A percentile compares a stretch with the other conserved stretches of the same genome.
Evolutionary conservation across 805 yeast species (phyloP).

Genomic region (Spencermartinsiella europaea): DNA sequence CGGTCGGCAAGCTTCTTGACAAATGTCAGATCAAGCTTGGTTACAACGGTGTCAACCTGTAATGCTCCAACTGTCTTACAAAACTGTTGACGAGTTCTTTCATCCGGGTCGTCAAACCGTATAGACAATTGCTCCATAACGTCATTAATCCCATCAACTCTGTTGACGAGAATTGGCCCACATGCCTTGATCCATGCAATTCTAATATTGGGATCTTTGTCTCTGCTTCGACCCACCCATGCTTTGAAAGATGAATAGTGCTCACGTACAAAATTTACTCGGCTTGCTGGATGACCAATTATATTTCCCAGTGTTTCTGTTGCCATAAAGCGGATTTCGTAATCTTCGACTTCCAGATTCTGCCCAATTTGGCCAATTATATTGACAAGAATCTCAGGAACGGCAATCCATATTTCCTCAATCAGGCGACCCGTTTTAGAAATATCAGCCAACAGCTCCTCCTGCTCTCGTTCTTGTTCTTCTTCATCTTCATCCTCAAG

Average conservation of each 20-base stretch:
- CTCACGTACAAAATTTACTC: conserved; percentile 50
- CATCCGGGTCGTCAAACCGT: conserved; percentile 63
- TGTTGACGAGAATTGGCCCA: conserved; percentile 41
- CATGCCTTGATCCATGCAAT: conserved; percentile 63
- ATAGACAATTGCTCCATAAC: conserved; percentile 51
- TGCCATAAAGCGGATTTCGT: conserved; percentile 57
- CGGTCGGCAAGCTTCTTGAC: conserved; percentile 54
- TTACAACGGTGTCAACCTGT: conserved; percentile 42
- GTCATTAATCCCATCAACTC: conserved; percentile 24
- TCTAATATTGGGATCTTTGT: conserved; percentile 59
- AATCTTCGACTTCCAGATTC: conserved; percentile 64
- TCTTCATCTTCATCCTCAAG: conserved; percentile 20
- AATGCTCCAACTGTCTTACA: conserved; percentile 44
- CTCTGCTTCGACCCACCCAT: conserved; percentile 75
- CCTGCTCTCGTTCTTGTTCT: conserved; percentile 49
- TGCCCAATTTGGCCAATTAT: conserved; percentile 76
- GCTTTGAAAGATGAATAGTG: conserved; percentile 58
- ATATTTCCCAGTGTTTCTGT: conserved; percentile 70
- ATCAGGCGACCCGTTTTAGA: conserved; percentile 33
- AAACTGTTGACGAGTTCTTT: conserved; percentile 60
- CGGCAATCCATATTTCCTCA: conserved; percentile 66
- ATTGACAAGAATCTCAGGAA: conserved; percentile 68
- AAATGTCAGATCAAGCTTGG: conserved; percentile 36
- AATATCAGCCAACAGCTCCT: conserved; percentile 5
- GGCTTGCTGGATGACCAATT: conserved; percentile 44